Percentiles rank a stretch among this genome's conserved stretches.
phyloP scores from a whole-genome alignment of 176 grass and related monocot genomes.

The Hyparrhenia diplandra region DNA sequence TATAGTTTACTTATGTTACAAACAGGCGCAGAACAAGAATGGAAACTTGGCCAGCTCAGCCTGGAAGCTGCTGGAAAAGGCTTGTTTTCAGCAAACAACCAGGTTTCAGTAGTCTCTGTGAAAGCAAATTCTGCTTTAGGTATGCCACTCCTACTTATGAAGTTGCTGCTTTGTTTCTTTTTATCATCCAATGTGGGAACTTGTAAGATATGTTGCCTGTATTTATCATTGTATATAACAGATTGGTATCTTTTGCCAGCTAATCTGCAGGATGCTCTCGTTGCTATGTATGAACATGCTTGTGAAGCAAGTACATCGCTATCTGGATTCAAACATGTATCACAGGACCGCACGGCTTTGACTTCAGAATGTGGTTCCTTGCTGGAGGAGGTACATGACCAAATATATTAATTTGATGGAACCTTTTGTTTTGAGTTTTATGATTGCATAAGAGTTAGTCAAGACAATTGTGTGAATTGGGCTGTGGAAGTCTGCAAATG shows the following conservation, averaged over 20 bases:
- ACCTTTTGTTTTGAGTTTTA: neutral
- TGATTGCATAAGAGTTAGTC: constrained; percentile 1
- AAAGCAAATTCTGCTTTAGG: constrained; percentile 83
- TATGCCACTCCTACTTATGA: constrained; percentile 33
- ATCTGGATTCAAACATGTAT: constrained; percentile 78
- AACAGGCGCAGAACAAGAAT: constrained; percentile 90
- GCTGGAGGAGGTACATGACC: constrained; percentile 83
- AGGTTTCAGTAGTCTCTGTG: constrained; percentile 62
- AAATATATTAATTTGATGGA: constrained; percentile 22
- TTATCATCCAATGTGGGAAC: constrained; percentile 15
- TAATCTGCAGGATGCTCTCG: constrained; percentile 78
- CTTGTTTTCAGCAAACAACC: constrained; percentile 74
- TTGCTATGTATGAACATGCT: constrained; percentile 53
- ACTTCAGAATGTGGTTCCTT: constrained; percentile 95
- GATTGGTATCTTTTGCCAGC: constrained; percentile 49
- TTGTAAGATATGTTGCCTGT: constrained; percentile 6
- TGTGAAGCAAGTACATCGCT: constrained; percentile 60
- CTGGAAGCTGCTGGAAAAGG: constrained; percentile 77
- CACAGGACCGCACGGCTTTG: constrained; percentile 81
- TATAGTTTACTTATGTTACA: constrained; percentile 15
- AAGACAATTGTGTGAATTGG: constrained; percentile 14
- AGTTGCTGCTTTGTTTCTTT: constrained; percentile 1
- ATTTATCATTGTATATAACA: constrained; percentile 23
- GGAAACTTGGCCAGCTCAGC: constrained; percentile 73
- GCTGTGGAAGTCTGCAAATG: constrained; percentile 17